Evolutionary conservation across 2,329 filamentous ascomycete species (phyloP).

Genomic region (Penicillium brevicompactum): DNA sequence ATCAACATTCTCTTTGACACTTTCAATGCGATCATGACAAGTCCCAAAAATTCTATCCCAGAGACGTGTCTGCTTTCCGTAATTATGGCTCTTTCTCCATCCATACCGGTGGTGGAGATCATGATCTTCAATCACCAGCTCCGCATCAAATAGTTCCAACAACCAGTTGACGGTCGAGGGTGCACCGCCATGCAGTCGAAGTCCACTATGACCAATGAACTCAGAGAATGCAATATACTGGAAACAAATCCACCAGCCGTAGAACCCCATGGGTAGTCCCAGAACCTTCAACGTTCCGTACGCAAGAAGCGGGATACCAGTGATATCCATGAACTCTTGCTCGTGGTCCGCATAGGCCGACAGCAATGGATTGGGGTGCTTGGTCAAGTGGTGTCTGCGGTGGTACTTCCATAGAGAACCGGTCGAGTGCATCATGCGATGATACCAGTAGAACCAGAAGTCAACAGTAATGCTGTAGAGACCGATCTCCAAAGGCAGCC

Average conservation of each 20-base stretch:
- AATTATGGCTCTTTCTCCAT: conserved; percentile 28
- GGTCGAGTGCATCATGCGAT: conserved; percentile 44
- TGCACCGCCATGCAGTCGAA: conserved; percentile 36
- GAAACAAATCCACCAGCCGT: conserved; percentile 50
- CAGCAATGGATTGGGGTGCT: conserved; percentile 46
- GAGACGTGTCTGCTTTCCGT: conserved; percentile 32
- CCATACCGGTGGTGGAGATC: conserved; percentile 17
- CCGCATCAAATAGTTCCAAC: conserved; percentile 33
- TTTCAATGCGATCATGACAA: conserved; percentile 40
- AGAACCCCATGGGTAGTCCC: conserved; percentile 47
- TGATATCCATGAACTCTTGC: conserved; percentile 46
- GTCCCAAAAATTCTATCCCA: conserved; percentile 40
- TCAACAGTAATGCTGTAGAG: conserved; percentile 14
- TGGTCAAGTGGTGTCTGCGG: conserved; percentile 47
- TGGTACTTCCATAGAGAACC: conserved; percentile 44
- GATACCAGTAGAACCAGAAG: conserved; percentile 32
- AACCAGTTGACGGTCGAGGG: conserved; percentile 38
- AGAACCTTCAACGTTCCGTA: conserved; percentile 37
- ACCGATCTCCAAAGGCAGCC: conserved; percentile 13
- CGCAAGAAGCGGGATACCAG: conserved; percentile 41
- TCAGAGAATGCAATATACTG: conserved; percentile 43
- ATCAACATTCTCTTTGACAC: conserved; percentile 31
- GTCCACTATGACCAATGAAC: conserved; percentile 15
- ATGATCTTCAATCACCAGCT: conserved; percentile 17
- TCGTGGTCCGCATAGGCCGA: conserved; percentile 44